A percentile compares a stretch with the other conserved stretches of the same genome.
Evolutionary conservation across 2,329 filamentous ascomycete genomes (phyloP).

Genomic region (Aspergillus tamarii): DNA sequence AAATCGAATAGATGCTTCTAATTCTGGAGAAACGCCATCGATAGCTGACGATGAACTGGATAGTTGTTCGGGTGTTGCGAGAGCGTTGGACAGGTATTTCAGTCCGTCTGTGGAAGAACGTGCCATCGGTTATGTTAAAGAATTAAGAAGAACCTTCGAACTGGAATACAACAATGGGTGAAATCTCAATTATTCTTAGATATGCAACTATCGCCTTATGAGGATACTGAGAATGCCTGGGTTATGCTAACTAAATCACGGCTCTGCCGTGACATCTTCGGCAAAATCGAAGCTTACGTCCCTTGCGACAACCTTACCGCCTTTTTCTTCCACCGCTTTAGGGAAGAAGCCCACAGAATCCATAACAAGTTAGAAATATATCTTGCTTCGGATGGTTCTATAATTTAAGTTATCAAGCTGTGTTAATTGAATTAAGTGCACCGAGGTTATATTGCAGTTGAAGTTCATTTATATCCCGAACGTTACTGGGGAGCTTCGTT

Average conservation of each 20-base stretch:
- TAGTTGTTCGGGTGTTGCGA: slow-evolving; percentile 50
- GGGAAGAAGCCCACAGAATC: not conserved
- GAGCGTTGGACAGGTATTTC: slow-evolving; percentile 48
- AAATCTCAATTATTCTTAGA: not conserved
- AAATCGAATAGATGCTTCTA: slow-evolving; percentile 50
- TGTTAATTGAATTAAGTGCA: not conserved
- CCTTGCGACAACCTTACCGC: not conserved
- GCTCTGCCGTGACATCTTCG: not conserved
- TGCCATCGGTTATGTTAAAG: slow-evolving; percentile 25
- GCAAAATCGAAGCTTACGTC: not conserved
- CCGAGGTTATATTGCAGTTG: not conserved
- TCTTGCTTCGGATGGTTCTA: not conserved
- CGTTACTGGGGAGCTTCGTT: not conserved
- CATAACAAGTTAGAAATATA: not conserved
- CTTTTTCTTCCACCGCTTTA: not conserved
- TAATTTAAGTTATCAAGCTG: not conserved
- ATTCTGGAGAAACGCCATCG: slow-evolving; percentile 45
- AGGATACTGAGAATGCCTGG: not conserved
- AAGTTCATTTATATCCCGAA: not conserved
- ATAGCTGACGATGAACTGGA: slow-evolving; percentile 48
- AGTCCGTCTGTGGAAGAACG: slow-evolving; percentile 28
- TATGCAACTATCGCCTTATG: not conserved
- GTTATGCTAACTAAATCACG: not conserved
- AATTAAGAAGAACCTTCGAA: not conserved
- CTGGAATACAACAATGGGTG: not conserved